A percentile compares a stretch with the other conserved stretches of the same genome.
phyloP scores from a whole-genome alignment of 257 asterid species.

The Forsythia viridissima region DNA sequence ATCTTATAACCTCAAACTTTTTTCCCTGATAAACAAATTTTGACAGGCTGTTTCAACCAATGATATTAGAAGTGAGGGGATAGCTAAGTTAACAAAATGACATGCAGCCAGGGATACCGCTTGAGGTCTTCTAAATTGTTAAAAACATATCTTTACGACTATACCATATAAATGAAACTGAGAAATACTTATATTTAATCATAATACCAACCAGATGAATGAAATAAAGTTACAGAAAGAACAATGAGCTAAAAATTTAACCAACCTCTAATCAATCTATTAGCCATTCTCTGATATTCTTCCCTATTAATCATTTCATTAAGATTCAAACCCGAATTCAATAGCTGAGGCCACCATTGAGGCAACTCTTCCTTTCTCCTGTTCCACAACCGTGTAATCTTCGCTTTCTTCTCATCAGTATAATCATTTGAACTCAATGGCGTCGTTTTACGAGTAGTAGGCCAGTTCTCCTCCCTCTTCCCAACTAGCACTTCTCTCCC shows the following conservation, averaged over 20 bases:
- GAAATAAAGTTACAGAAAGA: neutral
- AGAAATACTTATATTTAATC: neutral
- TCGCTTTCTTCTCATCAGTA: slow-evolving; percentile 25
- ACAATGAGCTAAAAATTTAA: slow-evolving; percentile 10
- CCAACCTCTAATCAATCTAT: slow-evolving; percentile 72
- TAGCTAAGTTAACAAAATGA: too few relatives aligned
- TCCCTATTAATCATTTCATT: slow-evolving; percentile 42
- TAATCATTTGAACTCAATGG: slow-evolving; percentile 38
- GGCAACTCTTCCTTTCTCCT: slow-evolving; percentile 65
- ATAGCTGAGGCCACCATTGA: slow-evolving; percentile 81
- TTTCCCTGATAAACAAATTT: neutral
- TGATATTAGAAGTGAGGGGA: too few relatives aligned
- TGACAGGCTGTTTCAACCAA: neutral
- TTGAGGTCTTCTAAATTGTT: neutral
- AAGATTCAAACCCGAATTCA: slow-evolving; percentile 25
- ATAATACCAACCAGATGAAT: neutral
- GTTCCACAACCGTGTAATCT: slow-evolving; percentile 28
- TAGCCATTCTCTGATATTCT: slow-evolving; percentile 69
- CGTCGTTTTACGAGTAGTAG: slow-evolving; percentile 28
- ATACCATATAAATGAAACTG: neutral
- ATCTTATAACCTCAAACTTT: too few relatives aligned
- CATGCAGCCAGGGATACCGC: neutral
- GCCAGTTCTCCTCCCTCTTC: slow-evolving; percentile 35
- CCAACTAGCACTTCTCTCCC: slow-evolving; percentile 89
- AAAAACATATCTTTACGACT: neutral